A percentile compares a stretch with the other conserved stretches of the same genome.
Conservation (phyloP, 1,139 yeast genomes). For the Geotrichum candidum region DNA sequence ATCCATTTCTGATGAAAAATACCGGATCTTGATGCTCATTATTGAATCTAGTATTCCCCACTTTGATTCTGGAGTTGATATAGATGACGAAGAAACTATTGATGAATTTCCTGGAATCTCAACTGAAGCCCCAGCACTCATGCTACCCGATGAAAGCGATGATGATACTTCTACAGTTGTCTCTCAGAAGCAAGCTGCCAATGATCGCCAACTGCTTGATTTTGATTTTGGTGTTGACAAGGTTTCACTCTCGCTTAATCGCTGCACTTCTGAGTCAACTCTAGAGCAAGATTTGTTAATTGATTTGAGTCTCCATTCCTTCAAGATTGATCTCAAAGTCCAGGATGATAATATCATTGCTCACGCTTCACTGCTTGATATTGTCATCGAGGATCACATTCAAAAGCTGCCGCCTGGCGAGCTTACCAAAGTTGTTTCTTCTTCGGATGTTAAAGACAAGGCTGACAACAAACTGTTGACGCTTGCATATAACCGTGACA, state of each 20-base stretch:
- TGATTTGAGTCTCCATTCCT: conserved; percentile 62
- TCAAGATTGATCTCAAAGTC: conserved; percentile 52
- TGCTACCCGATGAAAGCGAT: background rate
- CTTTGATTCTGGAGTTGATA: conserved; percentile 36
- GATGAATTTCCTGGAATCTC: background rate
- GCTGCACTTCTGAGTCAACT: conserved; percentile 59
- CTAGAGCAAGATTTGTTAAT: conserved; percentile 62
- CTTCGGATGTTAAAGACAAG: conserved; percentile 33
- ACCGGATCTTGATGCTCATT: conserved; percentile 75
- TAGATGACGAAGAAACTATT: conserved; percentile 1
- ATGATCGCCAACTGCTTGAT: conserved; percentile 52
- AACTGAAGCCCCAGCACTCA: conserved; percentile 11
- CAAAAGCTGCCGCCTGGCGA: conserved; percentile 58
- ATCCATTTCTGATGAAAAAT: conserved; percentile 79
- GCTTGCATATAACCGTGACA: conserved; percentile 45
- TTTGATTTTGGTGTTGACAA: conserved; percentile 60
- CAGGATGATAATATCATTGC: conserved; percentile 59
- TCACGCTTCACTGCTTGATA: conserved; percentile 55
- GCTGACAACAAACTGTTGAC: conserved; percentile 49
- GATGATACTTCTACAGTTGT: background rate
- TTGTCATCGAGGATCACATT: conserved; percentile 68
- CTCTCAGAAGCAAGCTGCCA: conserved; percentile 12
- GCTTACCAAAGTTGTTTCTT: conserved; percentile 63
- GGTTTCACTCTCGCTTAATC: conserved; percentile 56
- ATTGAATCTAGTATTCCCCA: conserved; percentile 66